Percentiles rank a stretch among this genome's conserved stretches.
Conservation (phyloP, 2,329 filamentous ascomycete species). For the Bretziella fagacearum region DNA sequence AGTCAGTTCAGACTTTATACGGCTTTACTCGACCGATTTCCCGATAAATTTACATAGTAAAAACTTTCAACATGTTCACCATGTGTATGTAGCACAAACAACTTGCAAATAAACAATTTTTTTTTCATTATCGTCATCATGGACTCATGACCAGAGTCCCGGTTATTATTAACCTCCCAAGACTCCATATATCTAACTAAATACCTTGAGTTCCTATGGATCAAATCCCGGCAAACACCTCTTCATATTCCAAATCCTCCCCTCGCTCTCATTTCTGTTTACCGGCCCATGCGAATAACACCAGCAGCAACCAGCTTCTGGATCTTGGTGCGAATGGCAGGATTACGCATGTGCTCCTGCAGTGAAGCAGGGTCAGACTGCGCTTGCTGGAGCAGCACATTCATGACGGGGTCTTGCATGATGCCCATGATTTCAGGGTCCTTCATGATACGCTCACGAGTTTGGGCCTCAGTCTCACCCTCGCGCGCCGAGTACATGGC, state of each 20-base stretch:
- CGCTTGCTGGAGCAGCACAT: slow-evolving; percentile 90
- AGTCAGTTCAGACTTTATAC: too few relatives aligned
- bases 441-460: slow-evolving; percentile 71
- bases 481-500: slow-evolving; percentile 83
- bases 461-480: slow-evolving; percentile 93
- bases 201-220: neutral
- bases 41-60: too few relatives aligned
- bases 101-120: too few relatives aligned
- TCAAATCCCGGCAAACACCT: neutral
- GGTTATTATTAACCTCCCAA: slow-evolving; percentile 1
- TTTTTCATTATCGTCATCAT: slow-evolving; percentile 7
- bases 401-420: slow-evolving; percentile 94
- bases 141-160: slow-evolving; percentile 4
- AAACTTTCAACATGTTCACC: too few relatives aligned
- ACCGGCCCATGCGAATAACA: slow-evolving; percentile 61
- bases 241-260: neutral
- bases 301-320: slow-evolving; percentile 89
- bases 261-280: slow-evolving; percentile 11
- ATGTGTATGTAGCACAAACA: too few relatives aligned
- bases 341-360: slow-evolving; percentile 94
- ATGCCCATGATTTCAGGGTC: slow-evolving; percentile 91
- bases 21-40: too few relatives aligned
- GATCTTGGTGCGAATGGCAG: slow-evolving; percentile 68
- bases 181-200: slow-evolving; percentile 4
- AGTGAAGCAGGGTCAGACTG: slow-evolving; percentile 84